phyloP scores from a whole-genome alignment of 345 rosid species.

The Clarkia xantiana region DNA sequence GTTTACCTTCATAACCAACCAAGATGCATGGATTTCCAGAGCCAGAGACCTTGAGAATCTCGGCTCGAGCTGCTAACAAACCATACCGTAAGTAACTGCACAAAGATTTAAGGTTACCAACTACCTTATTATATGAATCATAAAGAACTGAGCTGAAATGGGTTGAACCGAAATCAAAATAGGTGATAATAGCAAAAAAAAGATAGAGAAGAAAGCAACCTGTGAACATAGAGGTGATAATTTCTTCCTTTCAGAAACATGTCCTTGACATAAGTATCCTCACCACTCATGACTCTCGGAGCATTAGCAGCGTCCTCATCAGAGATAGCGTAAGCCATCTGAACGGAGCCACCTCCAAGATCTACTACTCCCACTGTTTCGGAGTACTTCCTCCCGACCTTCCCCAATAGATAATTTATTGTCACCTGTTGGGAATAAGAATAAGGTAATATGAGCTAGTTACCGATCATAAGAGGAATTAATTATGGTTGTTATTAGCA shows the following conservation, averaged over 20 bases:
- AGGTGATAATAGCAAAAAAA: not conserved
- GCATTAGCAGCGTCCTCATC: conserved; percentile 64
- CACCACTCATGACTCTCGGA: conserved; percentile 50
- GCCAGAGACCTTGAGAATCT: conserved; percentile 57
- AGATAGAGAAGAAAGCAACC: conserved; percentile 24
- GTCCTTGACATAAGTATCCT: conserved; percentile 66
- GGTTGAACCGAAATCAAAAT: not conserved
- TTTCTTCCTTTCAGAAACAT: conserved; percentile 64
- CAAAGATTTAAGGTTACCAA: conserved; percentile 10
- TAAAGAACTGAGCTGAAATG: not conserved
- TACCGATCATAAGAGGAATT: not conserved
- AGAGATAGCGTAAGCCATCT: conserved; percentile 97
- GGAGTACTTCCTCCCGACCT: conserved; percentile 55
- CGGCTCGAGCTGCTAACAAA: conserved; percentile 90
- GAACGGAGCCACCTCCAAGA: conserved; percentile 99
- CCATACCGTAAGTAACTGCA: conserved; percentile 90
- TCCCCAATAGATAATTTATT: conserved; percentile 72
- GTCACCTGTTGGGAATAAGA: conserved; percentile 62
- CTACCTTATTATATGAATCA: not conserved
- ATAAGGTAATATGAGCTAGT: not conserved
- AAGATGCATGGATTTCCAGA: conserved; percentile 68
- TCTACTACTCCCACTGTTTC: conserved; percentile 91
- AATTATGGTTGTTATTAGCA: not conserved
- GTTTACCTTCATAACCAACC: conserved; percentile 67
- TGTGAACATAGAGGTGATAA: conserved; percentile 89